phyloP scores from a whole-genome alignment of 164 flowering plant species.

The Piper betle region DNA sequence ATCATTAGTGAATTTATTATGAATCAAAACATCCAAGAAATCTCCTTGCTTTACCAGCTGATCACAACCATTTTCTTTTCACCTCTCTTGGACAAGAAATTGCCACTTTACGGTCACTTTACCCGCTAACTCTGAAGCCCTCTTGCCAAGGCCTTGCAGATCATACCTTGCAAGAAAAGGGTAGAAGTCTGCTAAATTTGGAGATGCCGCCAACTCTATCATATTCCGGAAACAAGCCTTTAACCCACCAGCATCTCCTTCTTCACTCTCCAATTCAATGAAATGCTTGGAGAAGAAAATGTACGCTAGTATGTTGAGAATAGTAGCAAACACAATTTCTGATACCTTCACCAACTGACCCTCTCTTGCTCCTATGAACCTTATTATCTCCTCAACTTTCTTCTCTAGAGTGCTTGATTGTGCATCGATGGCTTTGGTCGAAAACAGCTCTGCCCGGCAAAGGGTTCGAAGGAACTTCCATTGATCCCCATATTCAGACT shows the following conservation, averaged over 20 bases:
- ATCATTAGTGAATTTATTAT: not conserved
- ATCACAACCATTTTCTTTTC: not conserved
- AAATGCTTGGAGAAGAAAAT: conserved; percentile 16
- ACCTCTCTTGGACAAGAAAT: not conserved
- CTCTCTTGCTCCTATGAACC: conserved; percentile 4
- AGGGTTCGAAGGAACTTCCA: conserved; percentile 26
- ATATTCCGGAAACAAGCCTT: not conserved
- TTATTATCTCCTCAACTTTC: conserved; percentile 14
- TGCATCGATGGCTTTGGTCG: conserved; percentile 14
- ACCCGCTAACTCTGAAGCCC: not conserved
- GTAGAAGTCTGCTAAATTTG: conserved; percentile 3
- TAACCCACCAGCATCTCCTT: not conserved
- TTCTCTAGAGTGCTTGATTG: conserved; percentile 18
- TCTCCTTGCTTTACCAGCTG: not conserved
- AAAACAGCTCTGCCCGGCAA: conserved; percentile 24
- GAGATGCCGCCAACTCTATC: conserved; percentile 1
- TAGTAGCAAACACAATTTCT: conserved; percentile 12
- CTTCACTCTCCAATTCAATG: conserved; percentile 5
- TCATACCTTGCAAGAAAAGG: not conserved
- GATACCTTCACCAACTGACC: conserved; percentile 13
- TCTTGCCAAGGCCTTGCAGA: conserved; percentile 3
- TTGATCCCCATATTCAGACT: conserved; percentile 12
- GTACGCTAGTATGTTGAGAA: conserved; percentile 15
- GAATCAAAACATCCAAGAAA: conserved; percentile 3
- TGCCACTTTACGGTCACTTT: not conserved